Evolutionary conservation across 225 moss, liverwort and hornwort genomes (phyloP).

Genomic region (Rhytidiadelphus loreus): DNA sequence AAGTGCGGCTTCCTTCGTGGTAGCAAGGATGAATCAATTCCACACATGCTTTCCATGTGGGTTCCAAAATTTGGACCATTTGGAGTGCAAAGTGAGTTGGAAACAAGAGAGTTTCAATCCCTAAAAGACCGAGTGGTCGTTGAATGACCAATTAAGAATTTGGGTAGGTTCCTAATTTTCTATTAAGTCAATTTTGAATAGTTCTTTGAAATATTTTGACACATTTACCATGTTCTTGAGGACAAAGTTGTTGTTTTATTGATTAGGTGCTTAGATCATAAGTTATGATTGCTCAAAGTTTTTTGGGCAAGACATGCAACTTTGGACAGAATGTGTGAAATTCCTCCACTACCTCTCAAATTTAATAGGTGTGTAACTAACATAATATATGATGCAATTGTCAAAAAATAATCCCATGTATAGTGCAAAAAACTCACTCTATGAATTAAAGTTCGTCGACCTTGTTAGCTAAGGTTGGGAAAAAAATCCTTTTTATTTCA

Average conservation of each 20-base stretch:
- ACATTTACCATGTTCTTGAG: no score
- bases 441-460: fast-evolving
- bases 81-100: not conserved
- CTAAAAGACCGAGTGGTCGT: no score
- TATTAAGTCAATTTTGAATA: not conserved
- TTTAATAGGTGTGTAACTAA: not conserved
- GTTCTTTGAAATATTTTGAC: fast-evolving
- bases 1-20: not conserved
- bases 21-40: no score
- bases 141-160: not conserved
- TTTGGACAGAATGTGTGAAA: not conserved
- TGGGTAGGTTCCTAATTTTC: not conserved
- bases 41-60: not conserved
- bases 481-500: not conserved
- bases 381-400: no score
- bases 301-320: not conserved
- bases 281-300: fast-evolving
- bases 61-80: not conserved
- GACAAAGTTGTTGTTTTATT: no score
- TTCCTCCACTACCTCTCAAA: not conserved
- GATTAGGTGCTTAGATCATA: not conserved
- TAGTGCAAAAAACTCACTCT: not conserved
- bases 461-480: fast-evolving
- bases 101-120: not conserved
- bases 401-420: not conserved